Conservation (phyloP, 2,329 filamentous ascomycete species). For the Claviceps sp. region DNA sequence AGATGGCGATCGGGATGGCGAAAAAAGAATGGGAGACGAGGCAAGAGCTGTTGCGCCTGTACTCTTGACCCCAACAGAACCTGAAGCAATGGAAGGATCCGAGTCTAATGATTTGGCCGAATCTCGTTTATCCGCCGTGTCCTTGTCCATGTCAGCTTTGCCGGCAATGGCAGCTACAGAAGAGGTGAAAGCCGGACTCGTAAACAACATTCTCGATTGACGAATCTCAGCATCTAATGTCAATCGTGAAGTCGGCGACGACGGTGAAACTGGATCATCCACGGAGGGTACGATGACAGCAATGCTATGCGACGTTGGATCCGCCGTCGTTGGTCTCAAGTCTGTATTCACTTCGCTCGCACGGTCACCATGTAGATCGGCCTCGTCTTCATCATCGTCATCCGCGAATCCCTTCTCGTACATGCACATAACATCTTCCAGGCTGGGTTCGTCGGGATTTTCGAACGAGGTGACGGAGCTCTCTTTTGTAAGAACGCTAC, state of each 20-base stretch:
- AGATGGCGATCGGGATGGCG: slow-evolving; percentile 3
- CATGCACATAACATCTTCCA: slow-evolving; percentile 58
- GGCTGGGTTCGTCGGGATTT: slow-evolving; percentile 42
- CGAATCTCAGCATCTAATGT: slow-evolving; percentile 24
- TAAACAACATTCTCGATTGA: slow-evolving; percentile 27
- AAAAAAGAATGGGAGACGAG: slow-evolving; percentile 3
- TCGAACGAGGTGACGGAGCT: slow-evolving; percentile 57
- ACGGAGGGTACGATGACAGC: slow-evolving; percentile 6
- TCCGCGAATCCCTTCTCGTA: slow-evolving; percentile 49
- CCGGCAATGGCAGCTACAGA: slow-evolving; percentile 26
- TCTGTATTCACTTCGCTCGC: slow-evolving; percentile 2
- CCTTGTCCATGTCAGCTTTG: slow-evolving; percentile 14
- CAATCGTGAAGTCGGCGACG: slow-evolving; percentile 12
- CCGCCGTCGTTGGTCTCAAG: slow-evolving; percentile 4
- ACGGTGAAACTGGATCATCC: slow-evolving; percentile 9
- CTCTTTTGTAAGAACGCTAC: slow-evolving; percentile 66
- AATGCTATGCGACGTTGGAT: neutral
- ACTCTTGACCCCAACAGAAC: slow-evolving; percentile 9
- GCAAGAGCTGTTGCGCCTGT: neutral
- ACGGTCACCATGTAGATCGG: slow-evolving; percentile 16
- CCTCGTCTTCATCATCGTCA: slow-evolving; percentile 28
- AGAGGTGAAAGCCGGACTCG: slow-evolving; percentile 23
- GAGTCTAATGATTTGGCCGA: slow-evolving; percentile 36
- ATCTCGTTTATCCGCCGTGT: slow-evolving; percentile 29
- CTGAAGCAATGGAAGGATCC: slow-evolving; percentile 15